These are phyloP conservation scores for Arthromyces matolae DNA, from an alignment of 768 basidiomycete species.

Conservation along the genomic window DNA sequence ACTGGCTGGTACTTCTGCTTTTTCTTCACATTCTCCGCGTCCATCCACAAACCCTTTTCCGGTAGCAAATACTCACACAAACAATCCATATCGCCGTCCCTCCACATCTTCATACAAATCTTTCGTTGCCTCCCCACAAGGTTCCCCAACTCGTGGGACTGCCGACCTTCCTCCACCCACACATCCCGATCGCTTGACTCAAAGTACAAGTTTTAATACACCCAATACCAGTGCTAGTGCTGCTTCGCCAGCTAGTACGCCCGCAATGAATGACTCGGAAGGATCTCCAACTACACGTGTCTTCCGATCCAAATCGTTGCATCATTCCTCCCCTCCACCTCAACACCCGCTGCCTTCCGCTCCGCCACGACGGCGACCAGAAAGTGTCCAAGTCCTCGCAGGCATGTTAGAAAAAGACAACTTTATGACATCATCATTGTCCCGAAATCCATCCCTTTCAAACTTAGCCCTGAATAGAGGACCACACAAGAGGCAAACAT, in stretches of 20 bases:
- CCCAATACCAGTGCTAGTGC: constrained; percentile 13
- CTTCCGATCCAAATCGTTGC: constrained; percentile 53
- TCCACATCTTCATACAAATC: background rate
- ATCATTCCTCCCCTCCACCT: constrained; percentile 37
- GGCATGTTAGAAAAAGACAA: background rate
- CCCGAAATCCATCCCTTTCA: constrained; percentile 5
- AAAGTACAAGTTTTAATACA: background rate
- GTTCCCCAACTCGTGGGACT: constrained; percentile 24
- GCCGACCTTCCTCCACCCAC: constrained; percentile 25
- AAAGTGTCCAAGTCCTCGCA: constrained; percentile 53
- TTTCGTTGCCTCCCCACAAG: constrained; percentile 24
- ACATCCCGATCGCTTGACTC: constrained; percentile 9
- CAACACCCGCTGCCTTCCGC: constrained; percentile 33
- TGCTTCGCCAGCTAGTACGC: constrained; percentile 9
- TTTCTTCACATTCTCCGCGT: constrained; percentile 3
- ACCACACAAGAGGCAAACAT: constrained; percentile 10
- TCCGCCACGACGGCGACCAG: constrained; percentile 52
- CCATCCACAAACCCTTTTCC: constrained; percentile 11
- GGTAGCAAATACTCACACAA: background rate
- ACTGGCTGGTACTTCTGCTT: background rate
- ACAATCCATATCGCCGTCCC: constrained; percentile 12
- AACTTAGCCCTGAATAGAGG: constrained; percentile 5
- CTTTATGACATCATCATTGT: background rate
- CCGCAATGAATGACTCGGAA: constrained; percentile 11
- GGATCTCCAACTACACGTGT: constrained; percentile 35